These are phyloP conservation scores for Fusarium pininemorale DNA, from an alignment of 2,329 filamentous ascomycete species.

Conservation along the genomic window DNA sequence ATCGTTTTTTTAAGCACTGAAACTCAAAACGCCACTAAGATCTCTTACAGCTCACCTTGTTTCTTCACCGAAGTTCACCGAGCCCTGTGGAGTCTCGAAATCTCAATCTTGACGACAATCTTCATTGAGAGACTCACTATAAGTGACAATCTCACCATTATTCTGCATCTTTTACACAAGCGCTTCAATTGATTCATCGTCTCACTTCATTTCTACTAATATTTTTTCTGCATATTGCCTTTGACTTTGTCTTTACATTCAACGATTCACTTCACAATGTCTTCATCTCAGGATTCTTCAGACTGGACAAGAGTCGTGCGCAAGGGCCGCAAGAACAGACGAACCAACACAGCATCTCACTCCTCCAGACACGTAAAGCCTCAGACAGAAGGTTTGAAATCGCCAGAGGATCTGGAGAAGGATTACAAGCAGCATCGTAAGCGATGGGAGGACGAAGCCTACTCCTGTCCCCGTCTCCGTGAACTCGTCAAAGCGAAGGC, in stretches of 20 bases:
- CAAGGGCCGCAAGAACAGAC: slow-evolving; percentile 33
- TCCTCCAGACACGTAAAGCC: neutral
- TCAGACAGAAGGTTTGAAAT: neutral
- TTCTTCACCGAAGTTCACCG: slow-evolving; percentile 33
- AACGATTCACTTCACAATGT: slow-evolving; percentile 6
- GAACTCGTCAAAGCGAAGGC: slow-evolving; percentile 45
- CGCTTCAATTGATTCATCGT: neutral
- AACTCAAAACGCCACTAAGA: slow-evolving; percentile 10
- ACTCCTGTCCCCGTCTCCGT: slow-evolving; percentile 45
- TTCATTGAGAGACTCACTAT: slow-evolving; percentile 13
- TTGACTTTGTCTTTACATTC: neutral
- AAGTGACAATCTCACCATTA: slow-evolving; percentile 3
- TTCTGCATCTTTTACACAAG: neutral
- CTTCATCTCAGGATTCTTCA: slow-evolving; percentile 11
- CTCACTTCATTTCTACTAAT: neutral
- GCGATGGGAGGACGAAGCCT: slow-evolving; percentile 42
- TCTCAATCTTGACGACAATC: slow-evolving; percentile 31
- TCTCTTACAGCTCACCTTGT: neutral
- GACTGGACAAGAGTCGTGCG: slow-evolving; percentile 43
- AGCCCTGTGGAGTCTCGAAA: slow-evolving; percentile 25
- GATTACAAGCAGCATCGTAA: slow-evolving; percentile 43
- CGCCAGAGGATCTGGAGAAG: slow-evolving; percentile 37
- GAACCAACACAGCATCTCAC: neutral
- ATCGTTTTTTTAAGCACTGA: neutral
- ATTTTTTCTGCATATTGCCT: neutral